Base-by-base conservation (phyloP, 1,284 basidiomycete species). In the Ceratobasidium sp. region DNA sequence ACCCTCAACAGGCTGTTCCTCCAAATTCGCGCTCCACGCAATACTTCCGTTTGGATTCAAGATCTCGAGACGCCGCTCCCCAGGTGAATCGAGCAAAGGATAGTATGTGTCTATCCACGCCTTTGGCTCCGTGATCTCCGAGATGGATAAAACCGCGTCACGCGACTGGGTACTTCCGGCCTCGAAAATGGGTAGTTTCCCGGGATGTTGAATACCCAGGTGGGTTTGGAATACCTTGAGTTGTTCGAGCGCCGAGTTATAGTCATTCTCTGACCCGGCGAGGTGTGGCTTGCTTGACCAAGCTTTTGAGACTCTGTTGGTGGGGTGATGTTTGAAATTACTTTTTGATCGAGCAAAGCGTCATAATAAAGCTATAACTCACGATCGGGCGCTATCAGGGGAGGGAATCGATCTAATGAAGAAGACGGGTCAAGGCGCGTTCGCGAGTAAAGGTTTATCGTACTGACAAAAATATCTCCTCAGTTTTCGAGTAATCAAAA, bases 31-130 rank as follows among this genome's bases (percentile, higher is more conserved):
- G 40, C 80, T 81, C 87, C 90, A 94, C 3, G 84, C 78, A 17
- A 83, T 76, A 22, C 77, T 75, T 0, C 86, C 87, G 52, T 86
- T 79, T 1, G 80, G 79, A 43, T 79, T 83, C 22, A 92, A 76
- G 35, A 93, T 85, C 67, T 87, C 82, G 1, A 93, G 78, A 62
- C 81, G 82, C 62, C 84, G 84, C 67, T 88, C 84, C 4, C 89
- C 80, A 1, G 91, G 87, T 0, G 86, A 90, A 78, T 94, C 92
- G 80, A 95, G 80, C 43, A 93, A 81, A 0, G 94, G 93, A 77
- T 89, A 94, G 78, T 95, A 95, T 49, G 83, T 81, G 74, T 92
- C 89, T 70, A 93, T 87, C 91, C 91, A 93, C 20, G 90, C 90
- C 6, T 80, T 80, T 6, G 62, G 62, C 32, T 76, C 76, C 49